Base-by-base conservation (phyloP, 1,139 yeast genomes). In the Geotrichum phurueaensis region DNA sequence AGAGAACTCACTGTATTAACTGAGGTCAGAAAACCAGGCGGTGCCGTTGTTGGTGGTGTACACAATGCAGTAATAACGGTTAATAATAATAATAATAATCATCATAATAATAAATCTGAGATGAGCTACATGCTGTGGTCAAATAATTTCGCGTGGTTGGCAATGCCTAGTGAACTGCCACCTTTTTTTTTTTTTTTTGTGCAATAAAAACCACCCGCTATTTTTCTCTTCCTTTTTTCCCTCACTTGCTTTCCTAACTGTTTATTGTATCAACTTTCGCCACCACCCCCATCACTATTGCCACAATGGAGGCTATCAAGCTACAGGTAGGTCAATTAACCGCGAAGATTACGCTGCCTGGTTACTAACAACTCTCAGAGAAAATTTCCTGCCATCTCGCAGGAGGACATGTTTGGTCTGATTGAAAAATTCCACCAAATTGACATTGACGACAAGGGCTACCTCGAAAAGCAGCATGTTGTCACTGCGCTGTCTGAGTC, bases 361-460 rank as follows among this genome's bases (percentile, higher is more conserved):
- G 49, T 47, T 23, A 23, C 27, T 20, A 23, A 47, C 29, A 27
- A 36, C 54, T 29, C 20, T 23, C 39, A 88, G 83, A 87, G 85
- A 76, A 92, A 90, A 78, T 92, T 84, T 76, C 98, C 98, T 5
- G 79, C 83, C 52, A 80, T 94, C 66, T 83, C 85, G 50, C 99
- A 92, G 75, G 89, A 88, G 65, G 97, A 92, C 67, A 80, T 94
- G 61, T 92, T 92, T 73, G 81, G 79, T 53, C 82, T 94, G 62
- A 89, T 94, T 68, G 97, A 92, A 67, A 89, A 87, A 65, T 86
- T 86, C 75, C 81, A 96, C 69, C 77, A 79, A 64, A 87, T 95
- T 67, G 99, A 94, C 70, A 70, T 86, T 53, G 96, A 92, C 54
- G 99, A 94, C 68, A 85, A 87, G 69, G 99, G 99, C n/a, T 90